Evolutionary conservation across 306 rosid species (phyloP).

Genomic region (Casuarina equisetifolia): DNA sequence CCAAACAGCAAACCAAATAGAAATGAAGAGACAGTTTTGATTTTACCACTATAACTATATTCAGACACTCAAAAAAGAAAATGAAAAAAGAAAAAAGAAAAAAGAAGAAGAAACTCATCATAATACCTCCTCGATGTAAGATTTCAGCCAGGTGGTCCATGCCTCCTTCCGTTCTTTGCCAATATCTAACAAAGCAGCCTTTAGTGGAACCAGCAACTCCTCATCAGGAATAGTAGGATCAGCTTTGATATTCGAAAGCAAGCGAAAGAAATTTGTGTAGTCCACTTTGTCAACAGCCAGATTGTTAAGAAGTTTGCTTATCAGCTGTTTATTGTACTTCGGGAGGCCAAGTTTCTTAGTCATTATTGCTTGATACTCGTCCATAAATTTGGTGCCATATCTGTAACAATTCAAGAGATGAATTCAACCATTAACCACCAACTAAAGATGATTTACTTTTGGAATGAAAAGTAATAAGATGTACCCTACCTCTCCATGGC

Average conservation of each 20-base stretch:
- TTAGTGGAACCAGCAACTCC: slow-evolving; percentile 78
- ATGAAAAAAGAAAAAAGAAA: no score
- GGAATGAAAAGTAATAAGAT: slow-evolving; percentile 11
- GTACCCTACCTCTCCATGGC: slow-evolving; percentile 89
- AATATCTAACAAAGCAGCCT: slow-evolving; percentile 88
- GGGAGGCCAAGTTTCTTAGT: slow-evolving; percentile 93
- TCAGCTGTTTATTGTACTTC: slow-evolving; percentile 87
- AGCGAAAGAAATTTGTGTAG: slow-evolving; percentile 89
- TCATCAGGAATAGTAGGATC: slow-evolving; percentile 75
- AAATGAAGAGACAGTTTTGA: background rate
- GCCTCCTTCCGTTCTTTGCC: slow-evolving; percentile 96
- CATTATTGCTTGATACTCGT: slow-evolving; percentile 92
- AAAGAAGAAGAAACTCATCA: background rate
- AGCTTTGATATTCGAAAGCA: slow-evolving; percentile 79
- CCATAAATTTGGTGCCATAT: slow-evolving; percentile 94
- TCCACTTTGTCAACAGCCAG: slow-evolving; percentile 99
- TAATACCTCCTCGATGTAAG: slow-evolving; percentile 77
- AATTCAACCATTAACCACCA: slow-evolving; percentile 22
- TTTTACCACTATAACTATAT: background rate
- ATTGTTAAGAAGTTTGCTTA: slow-evolving; percentile 79
- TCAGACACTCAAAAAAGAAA: background rate
- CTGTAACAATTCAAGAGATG: slow-evolving; percentile 42
- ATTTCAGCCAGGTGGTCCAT: slow-evolving; percentile 86
- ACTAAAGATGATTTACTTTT: slow-evolving; percentile 5
- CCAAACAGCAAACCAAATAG: no score